Evolutionary conservation across 768 basidiomycete genomes (phyloP), one percentile per base, ranked within the genome.

Genomic region (Phlebiopsis gigantea): DNA sequence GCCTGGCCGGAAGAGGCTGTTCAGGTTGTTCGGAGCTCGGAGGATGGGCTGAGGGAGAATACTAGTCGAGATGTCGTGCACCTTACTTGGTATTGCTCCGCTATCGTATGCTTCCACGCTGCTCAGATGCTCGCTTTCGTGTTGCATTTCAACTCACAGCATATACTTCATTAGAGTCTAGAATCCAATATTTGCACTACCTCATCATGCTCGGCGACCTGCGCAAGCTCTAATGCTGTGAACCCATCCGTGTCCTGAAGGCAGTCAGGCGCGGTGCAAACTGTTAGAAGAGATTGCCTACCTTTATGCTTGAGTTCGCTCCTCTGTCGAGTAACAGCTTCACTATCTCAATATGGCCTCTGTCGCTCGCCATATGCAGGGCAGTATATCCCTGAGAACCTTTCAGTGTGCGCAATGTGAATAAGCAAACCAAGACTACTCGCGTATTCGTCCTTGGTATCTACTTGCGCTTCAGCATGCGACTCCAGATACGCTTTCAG

Each of bases 301-400:
- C 93, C 79, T 87, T 84, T 44, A 88, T 71, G 29, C 70, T 69
- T 44, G 64, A 68, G 62, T 92, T 82, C 5, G 87, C 93, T 4
- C 90, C 91, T 50, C 75, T 73, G 21, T 74, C 62, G 19, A 94
- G 66, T 41, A 97, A 70, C 4, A 84, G 55, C 60, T 77, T 71
- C 1, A 88, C 87, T 2, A 81, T 72, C 0, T 75, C 73, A 6
- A 74, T 54, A 63, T 84, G 77, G 1, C 94, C 94, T 65, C 93
- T 76, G 69, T 97, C 94, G 25, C 85, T 82, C 4, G 94, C 93
- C 0, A 95, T 76, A 63, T 97, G 94, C 19, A 97, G 71, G 7
- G 93, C 79, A 0, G 93, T 90, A 68, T 93, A 93, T 31, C 91
- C 93, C 94, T 97, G 64, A 46, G 50, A 55, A 57, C 53, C 44